A percentile compares a stretch with the other conserved stretches of the same genome.
These are phyloP conservation scores for Fusarium proliferatum DNA, from an alignment of 2,329 filamentous ascomycete genomes.

Conservation along the genomic window DNA sequence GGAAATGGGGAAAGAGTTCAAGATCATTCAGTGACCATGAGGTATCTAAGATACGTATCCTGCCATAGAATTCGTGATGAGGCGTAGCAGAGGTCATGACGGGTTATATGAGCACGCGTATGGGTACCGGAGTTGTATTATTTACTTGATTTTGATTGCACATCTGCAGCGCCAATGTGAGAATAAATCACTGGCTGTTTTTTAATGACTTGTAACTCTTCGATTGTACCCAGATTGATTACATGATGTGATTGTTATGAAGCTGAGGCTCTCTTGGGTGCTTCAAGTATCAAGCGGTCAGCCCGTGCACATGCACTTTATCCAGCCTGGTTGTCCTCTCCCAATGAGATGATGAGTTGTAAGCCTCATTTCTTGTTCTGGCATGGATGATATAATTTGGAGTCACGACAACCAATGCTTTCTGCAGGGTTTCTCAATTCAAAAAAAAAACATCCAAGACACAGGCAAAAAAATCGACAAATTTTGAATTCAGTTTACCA, in stretches of 20 bases:
- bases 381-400: not conserved
- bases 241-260: not conserved
- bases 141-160: not conserved
- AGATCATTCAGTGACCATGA: no score
- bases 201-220: not conserved
- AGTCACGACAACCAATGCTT: not conserved
- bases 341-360: not conserved
- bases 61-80: no score
- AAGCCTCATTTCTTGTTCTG: not conserved
- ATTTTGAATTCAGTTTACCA: not conserved
- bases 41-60: no score
- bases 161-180: not conserved
- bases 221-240: no score
- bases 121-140: not conserved
- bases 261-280: not conserved
- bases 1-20: not conserved
- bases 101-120: accelerated
- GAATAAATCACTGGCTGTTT: not conserved
- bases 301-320: not conserved
- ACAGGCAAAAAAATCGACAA: not conserved
- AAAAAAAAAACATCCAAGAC: not conserved
- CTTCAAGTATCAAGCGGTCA: not conserved
- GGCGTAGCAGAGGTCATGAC: not conserved
- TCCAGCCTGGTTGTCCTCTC: not conserved
- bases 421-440: not conserved